Evolutionary conservation across 1,139 yeast genomes (phyloP).

Genomic region (Suzukiozyma palmioleophila): DNA sequence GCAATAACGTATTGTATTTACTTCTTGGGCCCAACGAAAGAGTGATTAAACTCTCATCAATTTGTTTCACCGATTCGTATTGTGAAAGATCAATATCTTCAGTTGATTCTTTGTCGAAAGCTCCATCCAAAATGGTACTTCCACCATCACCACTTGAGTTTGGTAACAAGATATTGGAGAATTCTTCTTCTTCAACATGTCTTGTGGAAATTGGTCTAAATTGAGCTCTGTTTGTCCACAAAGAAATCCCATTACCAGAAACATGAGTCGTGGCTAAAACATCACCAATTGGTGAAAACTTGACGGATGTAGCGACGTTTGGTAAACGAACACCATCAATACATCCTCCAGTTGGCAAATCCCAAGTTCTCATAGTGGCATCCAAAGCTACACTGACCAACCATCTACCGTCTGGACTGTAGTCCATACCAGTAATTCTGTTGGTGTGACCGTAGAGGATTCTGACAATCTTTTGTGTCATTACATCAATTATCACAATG

Average conservation of each 20-base stretch:
- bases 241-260: slow-evolving; percentile 78
- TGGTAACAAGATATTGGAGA: slow-evolving; percentile 58
- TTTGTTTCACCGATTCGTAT: slow-evolving; percentile 62
- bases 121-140: slow-evolving; percentile 72
- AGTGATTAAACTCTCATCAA: slow-evolving; percentile 61
- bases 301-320: slow-evolving; percentile 72
- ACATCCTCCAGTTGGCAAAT: slow-evolving; percentile 94
- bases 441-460: slow-evolving; percentile 87
- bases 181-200: slow-evolving; percentile 71
- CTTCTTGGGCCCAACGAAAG: slow-evolving; percentile 73
- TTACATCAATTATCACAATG: slow-evolving; percentile 76
- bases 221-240: slow-evolving; percentile 92
- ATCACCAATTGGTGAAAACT: slow-evolving; percentile 86
- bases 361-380: slow-evolving; percentile 93
- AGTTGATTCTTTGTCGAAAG: slow-evolving; percentile 36
- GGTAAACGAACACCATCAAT: slow-evolving; percentile 85
- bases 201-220: slow-evolving; percentile 72
- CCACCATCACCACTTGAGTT: slow-evolving; percentile 86
- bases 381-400: slow-evolving; percentile 80
- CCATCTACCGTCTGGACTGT: slow-evolving; percentile 97
- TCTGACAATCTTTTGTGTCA: slow-evolving; percentile 80
- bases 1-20: slow-evolving; percentile 72
- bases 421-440: slow-evolving; percentile 83
- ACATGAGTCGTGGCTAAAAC: slow-evolving; percentile 93
- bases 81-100: slow-evolving; percentile 20